These are phyloP conservation scores for Pestalotiopsis sp. DNA, from an alignment of 2,329 filamentous ascomycete species.

Conservation along the genomic window DNA sequence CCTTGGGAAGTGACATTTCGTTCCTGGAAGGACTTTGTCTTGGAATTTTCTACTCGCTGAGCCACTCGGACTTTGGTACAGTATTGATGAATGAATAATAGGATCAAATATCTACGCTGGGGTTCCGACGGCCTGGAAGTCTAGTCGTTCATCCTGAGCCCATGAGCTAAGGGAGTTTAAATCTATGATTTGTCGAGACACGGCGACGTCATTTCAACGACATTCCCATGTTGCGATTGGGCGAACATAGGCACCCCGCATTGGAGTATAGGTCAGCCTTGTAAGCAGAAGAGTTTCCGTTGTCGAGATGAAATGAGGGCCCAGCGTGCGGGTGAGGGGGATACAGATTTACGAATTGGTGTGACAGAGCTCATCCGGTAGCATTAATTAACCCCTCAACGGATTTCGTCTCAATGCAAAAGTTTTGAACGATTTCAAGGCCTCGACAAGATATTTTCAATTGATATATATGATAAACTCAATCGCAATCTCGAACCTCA, in stretches of 20 bases:
- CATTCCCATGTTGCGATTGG: neutral
- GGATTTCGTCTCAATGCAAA: neutral
- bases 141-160: neutral
- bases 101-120: neutral
- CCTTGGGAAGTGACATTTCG: neutral
- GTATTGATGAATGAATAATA: neutral
- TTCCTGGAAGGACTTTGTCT: neutral
- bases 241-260: neutral
- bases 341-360: too few species aligned
- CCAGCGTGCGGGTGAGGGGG: too few species aligned
- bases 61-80: neutral
- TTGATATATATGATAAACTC: accelerated
- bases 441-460: too few species aligned
- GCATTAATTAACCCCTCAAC: neutral
- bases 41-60: neutral
- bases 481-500: neutral
- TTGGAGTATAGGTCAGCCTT: neutral
- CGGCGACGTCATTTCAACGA: too few species aligned
- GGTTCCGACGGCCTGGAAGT: neutral
- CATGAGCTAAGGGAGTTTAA: too few species aligned
- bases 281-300: too few species aligned
- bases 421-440: too few species aligned
- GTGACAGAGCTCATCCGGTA: neutral
- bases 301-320: too few species aligned
- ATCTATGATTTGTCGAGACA: too few species aligned